Conservation (phyloP, 495 filamentous ascomycete species). For the Aspergillus affinis region DNA sequence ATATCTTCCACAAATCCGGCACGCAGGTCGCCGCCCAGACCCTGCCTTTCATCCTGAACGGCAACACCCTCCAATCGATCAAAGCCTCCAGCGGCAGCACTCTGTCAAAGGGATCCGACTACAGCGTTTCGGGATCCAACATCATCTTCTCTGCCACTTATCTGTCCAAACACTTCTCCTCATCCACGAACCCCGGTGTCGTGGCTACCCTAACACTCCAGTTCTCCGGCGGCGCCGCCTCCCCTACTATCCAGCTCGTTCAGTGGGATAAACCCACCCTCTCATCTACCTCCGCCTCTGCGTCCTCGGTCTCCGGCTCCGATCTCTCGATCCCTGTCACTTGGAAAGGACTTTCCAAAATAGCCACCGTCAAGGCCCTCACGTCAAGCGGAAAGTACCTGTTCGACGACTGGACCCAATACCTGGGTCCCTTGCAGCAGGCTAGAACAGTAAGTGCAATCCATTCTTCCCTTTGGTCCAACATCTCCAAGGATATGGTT, state of each 20-base stretch:
- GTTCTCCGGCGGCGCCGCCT: slow-evolving; percentile 48
- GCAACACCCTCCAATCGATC: slow-evolving; percentile 52
- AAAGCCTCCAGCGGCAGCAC: slow-evolving; percentile 33
- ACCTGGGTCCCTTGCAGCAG: slow-evolving; percentile 53
- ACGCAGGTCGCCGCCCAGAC: slow-evolving; percentile 38
- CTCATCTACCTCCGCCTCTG: slow-evolving; percentile 35
- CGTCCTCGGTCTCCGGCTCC: slow-evolving; percentile 38
- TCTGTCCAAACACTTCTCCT: slow-evolving; percentile 41
- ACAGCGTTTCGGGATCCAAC: slow-evolving; percentile 40
- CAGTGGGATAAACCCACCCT: slow-evolving; percentile 52
- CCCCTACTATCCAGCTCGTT: slow-evolving; percentile 44
- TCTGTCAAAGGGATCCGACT: slow-evolving; percentile 41
- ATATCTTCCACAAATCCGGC: slow-evolving; percentile 56
- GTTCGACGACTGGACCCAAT: slow-evolving; percentile 59
- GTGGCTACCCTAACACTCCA: slow-evolving; percentile 51
- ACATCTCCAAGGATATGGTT: not conserved
- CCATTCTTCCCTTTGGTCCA: not conserved
- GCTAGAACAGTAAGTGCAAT: slow-evolving; percentile 39
- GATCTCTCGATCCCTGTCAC: slow-evolving; percentile 52
- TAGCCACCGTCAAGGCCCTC: slow-evolving; percentile 56
- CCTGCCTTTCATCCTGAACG: slow-evolving; percentile 53
- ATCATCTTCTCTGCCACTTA: slow-evolving; percentile 51
- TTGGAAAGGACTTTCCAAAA: slow-evolving; percentile 46
- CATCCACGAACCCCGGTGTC: slow-evolving; percentile 39
- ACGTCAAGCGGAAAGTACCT: slow-evolving; percentile 48